These are phyloP conservation scores for Solanum pennellii DNA, from an alignment of 257 asterid species.

Conservation along the genomic window DNA sequence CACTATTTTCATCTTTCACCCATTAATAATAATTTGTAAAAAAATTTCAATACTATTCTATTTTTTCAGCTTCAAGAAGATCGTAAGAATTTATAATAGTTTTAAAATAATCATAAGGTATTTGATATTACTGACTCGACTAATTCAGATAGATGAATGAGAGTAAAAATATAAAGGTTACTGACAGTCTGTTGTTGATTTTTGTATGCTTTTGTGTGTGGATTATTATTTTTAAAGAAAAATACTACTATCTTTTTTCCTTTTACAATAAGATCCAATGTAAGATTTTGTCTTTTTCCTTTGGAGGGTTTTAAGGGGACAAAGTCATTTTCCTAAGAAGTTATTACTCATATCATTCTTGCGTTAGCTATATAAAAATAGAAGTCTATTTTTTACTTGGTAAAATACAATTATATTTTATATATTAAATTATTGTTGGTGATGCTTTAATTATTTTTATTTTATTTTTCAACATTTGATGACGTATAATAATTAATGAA, in stretches of 20 bases:
- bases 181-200: neutral
- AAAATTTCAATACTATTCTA: too few species aligned
- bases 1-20: neutral
- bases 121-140: neutral
- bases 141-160: neutral
- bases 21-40: too few species aligned
- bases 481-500: too few species aligned
- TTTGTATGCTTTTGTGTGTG: neutral
- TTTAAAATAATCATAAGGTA: too few species aligned
- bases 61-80: neutral
- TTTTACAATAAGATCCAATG: neutral
- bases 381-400: neutral
- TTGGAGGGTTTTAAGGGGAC: conserved; percentile 2
- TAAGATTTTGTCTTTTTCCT: neutral
- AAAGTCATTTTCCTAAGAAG: neutral
- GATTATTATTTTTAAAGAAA: neutral
- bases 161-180: neutral
- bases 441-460: too few species aligned
- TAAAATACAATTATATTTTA: too few species aligned
- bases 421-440: too few species aligned
- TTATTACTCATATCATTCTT: neutral
- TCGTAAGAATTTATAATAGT: too few species aligned
- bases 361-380: neutral
- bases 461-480: too few species aligned
- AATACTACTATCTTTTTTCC: too few species aligned